Evolutionary conservation across 495 filamentous ascomycete species (phyloP).

Genomic region (Penicillium cinerascens): DNA sequence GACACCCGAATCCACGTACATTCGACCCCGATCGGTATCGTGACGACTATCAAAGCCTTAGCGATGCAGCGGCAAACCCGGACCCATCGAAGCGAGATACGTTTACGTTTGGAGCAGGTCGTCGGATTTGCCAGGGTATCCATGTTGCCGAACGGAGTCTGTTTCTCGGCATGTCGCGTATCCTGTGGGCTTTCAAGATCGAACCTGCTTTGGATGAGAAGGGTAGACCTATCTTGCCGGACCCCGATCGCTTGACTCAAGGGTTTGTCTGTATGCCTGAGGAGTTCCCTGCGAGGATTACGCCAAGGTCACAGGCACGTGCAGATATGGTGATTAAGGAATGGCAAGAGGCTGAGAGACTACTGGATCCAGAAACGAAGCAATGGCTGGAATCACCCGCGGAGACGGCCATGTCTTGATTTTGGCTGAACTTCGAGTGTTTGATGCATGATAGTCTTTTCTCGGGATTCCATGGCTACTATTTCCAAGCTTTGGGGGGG

Average conservation of each 20-base stretch:
- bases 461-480: too few species aligned
- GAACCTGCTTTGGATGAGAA: conserved; percentile 8
- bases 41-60: conserved; percentile 19
- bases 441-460: background rate
- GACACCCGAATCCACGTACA: conserved; percentile 46
- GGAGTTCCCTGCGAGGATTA: conserved; percentile 28
- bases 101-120: conserved; percentile 30
- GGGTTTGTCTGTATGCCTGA: conserved; percentile 43
- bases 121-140: conserved; percentile 31
- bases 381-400: conserved; percentile 17
- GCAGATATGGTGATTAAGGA: conserved; percentile 33
- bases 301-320: conserved; percentile 25
- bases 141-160: conserved; percentile 39
- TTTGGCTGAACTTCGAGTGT: conserved; percentile 6
- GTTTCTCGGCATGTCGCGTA: conserved; percentile 48
- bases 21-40: conserved; percentile 56
- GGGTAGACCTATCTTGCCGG: conserved; percentile 16
- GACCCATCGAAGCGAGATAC: conserved; percentile 30
- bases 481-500: too few species aligned
- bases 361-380: conserved; percentile 18
- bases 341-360: conserved; percentile 19
- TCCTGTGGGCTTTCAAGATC: conserved; percentile 53
- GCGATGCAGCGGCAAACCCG: conserved; percentile 39
- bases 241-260: conserved; percentile 25
- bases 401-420: background rate